Conservation (phyloP, 768 basidiomycete genomes). For the Auriscalpium orientale region DNA sequence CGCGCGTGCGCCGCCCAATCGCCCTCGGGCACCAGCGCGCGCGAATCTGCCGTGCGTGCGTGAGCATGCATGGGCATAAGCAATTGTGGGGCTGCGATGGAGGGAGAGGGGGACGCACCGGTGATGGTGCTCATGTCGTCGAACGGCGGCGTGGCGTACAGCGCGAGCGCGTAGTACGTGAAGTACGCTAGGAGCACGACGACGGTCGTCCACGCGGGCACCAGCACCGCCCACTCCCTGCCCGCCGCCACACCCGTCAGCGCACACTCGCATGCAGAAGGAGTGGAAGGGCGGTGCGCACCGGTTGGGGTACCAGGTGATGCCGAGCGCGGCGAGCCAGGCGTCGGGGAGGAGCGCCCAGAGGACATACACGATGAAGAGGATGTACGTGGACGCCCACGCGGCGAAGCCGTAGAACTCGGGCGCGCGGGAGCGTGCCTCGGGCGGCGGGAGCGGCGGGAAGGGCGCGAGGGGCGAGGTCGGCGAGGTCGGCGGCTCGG, state of each 20-base stretch:
- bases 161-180: constrained; percentile 67
- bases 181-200: constrained; percentile 69
- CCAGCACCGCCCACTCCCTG: constrained; percentile 80
- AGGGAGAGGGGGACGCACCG: constrained; percentile 36
- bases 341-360: constrained; percentile 79
- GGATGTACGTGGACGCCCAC: constrained; percentile 67
- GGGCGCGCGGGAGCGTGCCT: constrained; percentile 58
- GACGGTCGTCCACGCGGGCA: constrained; percentile 73
- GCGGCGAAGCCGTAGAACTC: constrained; percentile 92
- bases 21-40: constrained; percentile 40
- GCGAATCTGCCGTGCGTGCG: constrained; percentile 38
- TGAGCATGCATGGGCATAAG: too few relatives aligned
- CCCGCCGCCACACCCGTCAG: too few relatives aligned
- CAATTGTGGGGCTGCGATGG: too few relatives aligned
- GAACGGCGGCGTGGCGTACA: constrained; percentile 64
- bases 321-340: constrained; percentile 55
- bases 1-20: constrained; percentile 29
- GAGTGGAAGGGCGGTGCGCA: constrained; percentile 19
- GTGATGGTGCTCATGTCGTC: constrained; percentile 58
- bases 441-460: constrained; percentile 34
- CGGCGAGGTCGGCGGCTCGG: constrained; percentile 19
- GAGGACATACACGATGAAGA: constrained; percentile 62
- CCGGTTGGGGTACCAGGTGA: constrained; percentile 88
- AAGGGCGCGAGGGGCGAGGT: constrained; percentile 40
- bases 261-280: too few relatives aligned